A percentile compares a stretch with the other conserved stretches of the same genome.
These are phyloP conservation scores for Vitellaria paradoxa DNA, from an alignment of 179 eudicot genomes.

Conservation along the genomic window DNA sequence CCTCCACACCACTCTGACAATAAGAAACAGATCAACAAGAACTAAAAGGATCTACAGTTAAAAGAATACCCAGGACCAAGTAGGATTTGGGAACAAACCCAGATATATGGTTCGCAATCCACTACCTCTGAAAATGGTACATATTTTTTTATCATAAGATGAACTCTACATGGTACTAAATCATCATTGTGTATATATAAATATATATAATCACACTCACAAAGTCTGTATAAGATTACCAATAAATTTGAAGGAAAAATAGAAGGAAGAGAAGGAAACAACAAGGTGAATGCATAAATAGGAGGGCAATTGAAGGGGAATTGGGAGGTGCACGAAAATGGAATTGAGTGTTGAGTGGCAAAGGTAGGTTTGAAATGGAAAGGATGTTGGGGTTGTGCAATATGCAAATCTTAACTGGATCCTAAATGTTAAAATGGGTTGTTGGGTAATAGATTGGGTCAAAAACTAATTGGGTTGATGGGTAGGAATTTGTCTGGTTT, in stretches of 20 bases:
- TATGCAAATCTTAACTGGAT: no score
- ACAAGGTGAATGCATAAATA: background rate
- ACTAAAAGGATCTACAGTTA: background rate
- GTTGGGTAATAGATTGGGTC: no score
- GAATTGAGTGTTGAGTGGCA: no score
- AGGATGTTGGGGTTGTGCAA: no score
- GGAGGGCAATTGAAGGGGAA: background rate
- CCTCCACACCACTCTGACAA: no score
- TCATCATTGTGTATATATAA: background rate
- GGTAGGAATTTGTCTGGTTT: no score
- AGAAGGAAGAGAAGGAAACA: background rate
- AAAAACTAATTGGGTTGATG: no score
- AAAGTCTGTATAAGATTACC: background rate
- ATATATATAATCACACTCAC: background rate
- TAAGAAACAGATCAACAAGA: background rate
- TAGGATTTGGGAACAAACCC: background rate
- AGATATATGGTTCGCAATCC: background rate
- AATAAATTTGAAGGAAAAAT: no score
- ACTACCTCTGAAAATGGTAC: background rate
- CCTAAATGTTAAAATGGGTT: no score
- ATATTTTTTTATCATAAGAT: background rate
- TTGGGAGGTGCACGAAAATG: background rate
- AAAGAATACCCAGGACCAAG: conserved; percentile 5
- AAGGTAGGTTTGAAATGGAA: no score
- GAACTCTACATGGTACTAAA: background rate